Evolutionary conservation across 352 stramenopile genomes (phyloP), one percentile per base, ranked within the genome.

Genomic region (Globisporangium acanthophoron): DNA sequence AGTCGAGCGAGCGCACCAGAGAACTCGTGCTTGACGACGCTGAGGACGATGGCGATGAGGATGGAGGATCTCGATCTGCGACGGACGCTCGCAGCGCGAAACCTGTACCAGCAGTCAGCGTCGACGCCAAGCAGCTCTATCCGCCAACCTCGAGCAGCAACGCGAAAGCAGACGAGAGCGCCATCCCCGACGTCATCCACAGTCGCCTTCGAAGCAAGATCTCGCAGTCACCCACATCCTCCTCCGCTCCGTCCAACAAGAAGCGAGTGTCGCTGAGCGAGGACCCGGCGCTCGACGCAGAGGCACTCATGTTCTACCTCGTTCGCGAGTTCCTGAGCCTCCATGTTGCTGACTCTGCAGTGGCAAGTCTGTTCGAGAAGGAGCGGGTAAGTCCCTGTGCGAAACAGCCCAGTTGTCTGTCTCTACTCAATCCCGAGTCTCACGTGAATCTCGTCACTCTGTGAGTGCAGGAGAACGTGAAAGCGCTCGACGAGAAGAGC

Each of bases 291-390:
- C 35, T 37, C 18, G 31, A 60, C 50, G 56, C 60, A 8, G 67
- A 78, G 13, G 56, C 64, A 16, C 74, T 73, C 33, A 64, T 80
- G 16, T 65, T 84, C 33, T 67, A 82, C 39, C 66, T 88, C n/a
- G 70, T 90, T n/a, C 76, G 74, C 2, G 73, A 88, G 27, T 88
- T 85, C 39, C 65, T 92, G 11, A 62, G 70, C 24, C 67, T 70
- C 11, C 72, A 78, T 37, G 69, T 71, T 49, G 69, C 71, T 0
- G 61, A 70, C 2, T 59, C 73, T 15, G 44, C 37, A 40, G 61
- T 87, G 54, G 60, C 73, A 24, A 52, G 65, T 35, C 54, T 80
- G 54, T 66, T 88, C 37, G 74, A 83, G 7, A 56, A 69, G 58
- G 75, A 88, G 61, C 61, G 55, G 55, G 63, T 75, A 43, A 5